These are phyloP conservation scores for Petunia axillaris DNA, from an alignment of 257 asterid species.

Conservation along the genomic window DNA sequence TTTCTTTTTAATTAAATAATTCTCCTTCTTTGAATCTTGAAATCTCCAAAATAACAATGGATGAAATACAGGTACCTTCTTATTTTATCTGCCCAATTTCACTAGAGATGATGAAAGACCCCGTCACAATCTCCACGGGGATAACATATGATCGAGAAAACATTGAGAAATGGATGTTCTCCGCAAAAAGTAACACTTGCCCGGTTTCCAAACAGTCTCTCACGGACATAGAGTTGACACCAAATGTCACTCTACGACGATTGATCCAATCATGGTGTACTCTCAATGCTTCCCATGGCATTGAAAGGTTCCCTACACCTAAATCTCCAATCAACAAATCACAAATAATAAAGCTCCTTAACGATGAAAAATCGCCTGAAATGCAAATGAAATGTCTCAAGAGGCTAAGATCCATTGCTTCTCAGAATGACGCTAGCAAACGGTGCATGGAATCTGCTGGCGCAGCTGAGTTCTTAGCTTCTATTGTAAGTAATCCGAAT, in stretches of 20 bases:
- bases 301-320: slow-evolving; percentile 80
- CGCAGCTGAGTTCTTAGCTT: slow-evolving; percentile 56
- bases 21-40: too few species aligned
- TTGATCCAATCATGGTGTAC: slow-evolving; percentile 85
- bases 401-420: slow-evolving; percentile 62
- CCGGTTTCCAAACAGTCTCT: slow-evolving; percentile 71
- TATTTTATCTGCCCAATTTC: slow-evolving; percentile 82
- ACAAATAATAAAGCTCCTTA: slow-evolving; percentile 57
- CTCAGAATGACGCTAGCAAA: slow-evolving; percentile 60
- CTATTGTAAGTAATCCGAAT: slow-evolving; percentile 34
- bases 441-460: slow-evolving; percentile 62
- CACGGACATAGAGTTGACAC: slow-evolving; percentile 52
- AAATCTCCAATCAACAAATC: slow-evolving; percentile 57
- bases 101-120: slow-evolving; percentile 82
- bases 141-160: slow-evolving; percentile 78
- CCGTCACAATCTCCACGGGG: slow-evolving; percentile 72
- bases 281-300: slow-evolving; percentile 54
- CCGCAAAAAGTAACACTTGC: slow-evolving; percentile 47
- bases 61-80: slow-evolving; percentile 63
- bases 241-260: slow-evolving; percentile 78
- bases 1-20: not conserved
- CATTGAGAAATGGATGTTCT: slow-evolving; percentile 79
- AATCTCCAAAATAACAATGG: slow-evolving; percentile 38
- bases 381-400: slow-evolving; percentile 46
- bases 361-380: slow-evolving; percentile 44